Evolutionary conservation across 2,329 filamentous ascomycete species (phyloP).

Genomic region (Fusarium chlamydosporum): DNA sequence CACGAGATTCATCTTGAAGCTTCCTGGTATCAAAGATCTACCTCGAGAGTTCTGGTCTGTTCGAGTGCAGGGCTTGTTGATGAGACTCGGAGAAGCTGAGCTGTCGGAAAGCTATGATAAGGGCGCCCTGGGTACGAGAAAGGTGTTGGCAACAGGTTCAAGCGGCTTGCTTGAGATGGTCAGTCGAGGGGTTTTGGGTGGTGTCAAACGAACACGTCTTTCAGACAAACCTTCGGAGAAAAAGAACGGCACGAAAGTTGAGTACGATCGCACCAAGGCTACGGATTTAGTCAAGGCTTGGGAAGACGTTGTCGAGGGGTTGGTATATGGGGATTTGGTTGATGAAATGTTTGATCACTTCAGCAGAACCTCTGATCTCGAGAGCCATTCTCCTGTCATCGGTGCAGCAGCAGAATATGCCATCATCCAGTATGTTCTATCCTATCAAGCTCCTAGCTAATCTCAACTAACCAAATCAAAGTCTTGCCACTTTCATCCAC

Average conservation of each 20-base stretch:
- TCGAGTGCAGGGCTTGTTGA: slow-evolving; percentile 71
- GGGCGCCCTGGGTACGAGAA: slow-evolving; percentile 78
- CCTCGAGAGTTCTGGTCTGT: slow-evolving; percentile 74
- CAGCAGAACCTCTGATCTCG: slow-evolving; percentile 72
- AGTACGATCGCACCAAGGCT: slow-evolving; percentile 72
- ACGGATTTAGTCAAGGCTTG: slow-evolving; percentile 74
- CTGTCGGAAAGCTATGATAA: slow-evolving; percentile 88
- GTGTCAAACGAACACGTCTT: slow-evolving; percentile 52
- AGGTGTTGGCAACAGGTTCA: slow-evolving; percentile 79
- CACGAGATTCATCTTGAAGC: slow-evolving; percentile 72
- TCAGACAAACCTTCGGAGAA: slow-evolving; percentile 14
- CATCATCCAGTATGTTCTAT: slow-evolving; percentile 73
- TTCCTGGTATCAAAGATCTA: slow-evolving; percentile 76
- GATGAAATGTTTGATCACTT: slow-evolving; percentile 75
- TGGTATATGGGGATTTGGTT: slow-evolving; percentile 77
- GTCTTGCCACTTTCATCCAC: slow-evolving; percentile 80
- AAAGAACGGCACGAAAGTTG: slow-evolving; percentile 15
- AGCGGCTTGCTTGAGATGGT: slow-evolving; percentile 79
- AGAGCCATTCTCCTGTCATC: slow-evolving; percentile 73
- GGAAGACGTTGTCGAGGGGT: slow-evolving; percentile 74
- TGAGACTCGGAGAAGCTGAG: slow-evolving; percentile 74
- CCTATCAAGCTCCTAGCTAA: not conserved
- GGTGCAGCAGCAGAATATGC: slow-evolving; percentile 75
- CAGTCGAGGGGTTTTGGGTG: slow-evolving; percentile 75
- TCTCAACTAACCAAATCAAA: slow-evolving; percentile 53